Evolutionary conservation across 257 asterid genomes (phyloP), one percentile per base, ranked within the genome.

Genomic region (Penstemon newberryi): DNA sequence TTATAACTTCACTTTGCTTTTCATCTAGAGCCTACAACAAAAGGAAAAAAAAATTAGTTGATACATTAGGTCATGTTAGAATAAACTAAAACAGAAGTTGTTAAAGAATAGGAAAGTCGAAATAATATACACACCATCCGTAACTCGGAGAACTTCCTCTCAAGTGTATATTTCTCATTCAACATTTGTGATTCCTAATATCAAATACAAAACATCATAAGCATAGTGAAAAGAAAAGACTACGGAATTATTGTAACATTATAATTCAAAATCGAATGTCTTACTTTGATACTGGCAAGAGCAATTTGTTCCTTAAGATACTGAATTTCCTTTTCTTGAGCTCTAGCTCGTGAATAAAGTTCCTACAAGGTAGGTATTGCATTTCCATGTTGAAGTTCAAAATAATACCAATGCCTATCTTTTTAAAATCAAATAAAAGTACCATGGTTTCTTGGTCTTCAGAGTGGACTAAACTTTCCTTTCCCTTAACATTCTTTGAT

Each of bases 1-100:
- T 80, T 79, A 94, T 82, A 69, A 91, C 90, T 81, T 94, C 99
- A 68, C 71, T 87, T 78, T 94, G 96, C 83, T 89, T 91, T 78
- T 91, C 96, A 82, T 94, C 99, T 59, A 94, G 75, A 60, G 96
- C 99, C 99, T 93, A 75, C 52, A 73, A 70, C 56, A 55, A 63
- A 47, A 25, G 2, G 2, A 2, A 25, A 25, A 62, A 47, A 57
- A 44, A 51, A 13, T 45, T 62, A 56, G 25, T 60, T 66, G 59
- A 53, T 3, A 10, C 43, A 56, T 56, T 44, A 68, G 41, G 53
- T 53, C 43, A 53, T 44, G 49, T 42, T 59, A 70, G 57, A 63
- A 56, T 62, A 37, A 59, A 15, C 10, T 11, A 10, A 63, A 37
- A 70, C 56, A 12, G 54, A 52, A 58, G 65, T 12, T 54, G 70